Evolutionary conservation across 2,329 filamentous ascomycete species (phyloP), one percentile per base, ranked within the genome.

Genomic region (Myriosclerotinia duriaeana): DNA sequence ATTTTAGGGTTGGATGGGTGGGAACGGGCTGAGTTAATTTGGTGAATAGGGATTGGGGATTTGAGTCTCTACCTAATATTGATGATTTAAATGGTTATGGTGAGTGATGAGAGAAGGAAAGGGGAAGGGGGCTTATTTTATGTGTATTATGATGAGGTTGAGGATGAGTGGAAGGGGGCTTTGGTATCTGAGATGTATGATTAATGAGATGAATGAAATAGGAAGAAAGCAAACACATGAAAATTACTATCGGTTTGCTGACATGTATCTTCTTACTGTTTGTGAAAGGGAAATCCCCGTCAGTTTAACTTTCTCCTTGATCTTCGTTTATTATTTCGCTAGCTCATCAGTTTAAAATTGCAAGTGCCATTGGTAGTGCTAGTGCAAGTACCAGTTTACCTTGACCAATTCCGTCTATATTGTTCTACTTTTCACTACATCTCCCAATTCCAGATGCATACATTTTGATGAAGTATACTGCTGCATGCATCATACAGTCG

Each of bases 191-290:
- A 36, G 12, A 60, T 38, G 44, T 60, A 50, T 38, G 17, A 60
- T 60, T 44, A 60, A 22, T 48, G 30, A 48, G 42, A 60, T 50
- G 20, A 38, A 26, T 50, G 30, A 61, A 50, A 61, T 46, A 48
- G 42, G 4, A 48, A 36, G n/a, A 7, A 3, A 48, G 48, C 12
- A 42, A 48, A n/a, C 9, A 14, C 14, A 59, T 17, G 42, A 46
- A 59, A 17, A 22, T 22, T n/a, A 22, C 15, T 5, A 34, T 34
- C 30, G 30, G 30, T 34, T 34, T 34, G 30, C 30, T 34, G 30
- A 34, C 2, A 34, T 34, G 30, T 34, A 34, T 34, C 1, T 34
- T 34, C 30, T 34, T 34, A 34, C 30, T 6, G 30, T 34, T 34
- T 34, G 30, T 34, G 6, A 5, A 34, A 5, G 30, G 30, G 6